Evolutionary conservation across 768 basidiomycete species (phyloP).

Genomic region (Termitomyces sp.): DNA sequence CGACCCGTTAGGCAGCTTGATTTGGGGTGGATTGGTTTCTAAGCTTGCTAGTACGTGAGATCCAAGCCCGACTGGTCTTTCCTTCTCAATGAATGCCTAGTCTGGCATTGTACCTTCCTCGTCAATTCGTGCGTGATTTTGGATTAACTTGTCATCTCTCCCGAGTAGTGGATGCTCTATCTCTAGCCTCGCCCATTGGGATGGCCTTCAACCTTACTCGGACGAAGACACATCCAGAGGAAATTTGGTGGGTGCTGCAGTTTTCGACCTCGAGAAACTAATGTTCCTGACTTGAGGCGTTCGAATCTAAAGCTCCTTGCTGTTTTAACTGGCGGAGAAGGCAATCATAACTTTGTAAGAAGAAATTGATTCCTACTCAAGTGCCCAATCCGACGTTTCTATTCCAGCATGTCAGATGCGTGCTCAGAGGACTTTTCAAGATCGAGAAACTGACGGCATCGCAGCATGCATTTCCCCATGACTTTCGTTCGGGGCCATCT

Average conservation of each 20-base stretch:
- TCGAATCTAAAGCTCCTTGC: neutral
- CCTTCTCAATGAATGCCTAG: constrained; percentile 26
- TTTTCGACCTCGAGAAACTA: neutral
- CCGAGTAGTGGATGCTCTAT: neutral
- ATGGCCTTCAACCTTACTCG: constrained; percentile 77
- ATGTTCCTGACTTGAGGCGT: neutral
- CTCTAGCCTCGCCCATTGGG: constrained; percentile 71
- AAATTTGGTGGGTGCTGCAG: constrained; percentile 49
- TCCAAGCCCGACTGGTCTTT: neutral
- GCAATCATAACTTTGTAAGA: constrained; percentile 7
- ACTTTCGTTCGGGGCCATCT: constrained; percentile 70
- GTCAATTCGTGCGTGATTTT: constrained; percentile 59
- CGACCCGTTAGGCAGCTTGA: constrained; percentile 65
- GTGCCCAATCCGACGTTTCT: neutral
- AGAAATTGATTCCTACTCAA: neutral
- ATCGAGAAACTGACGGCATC: constrained; percentile 17
- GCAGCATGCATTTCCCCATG: constrained; percentile 76
- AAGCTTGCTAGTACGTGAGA: constrained; percentile 52
- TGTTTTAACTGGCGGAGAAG: constrained; percentile 4
- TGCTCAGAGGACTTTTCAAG: neutral
- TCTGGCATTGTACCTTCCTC: constrained; percentile 73
- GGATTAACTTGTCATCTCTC: neutral
- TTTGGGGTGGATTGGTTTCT: constrained; percentile 71
- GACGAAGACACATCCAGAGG: constrained; percentile 79
- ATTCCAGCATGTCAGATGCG: neutral